Conservation (phyloP, 768 basidiomycete genomes). For the Flagelloscypha sp. region DNA sequence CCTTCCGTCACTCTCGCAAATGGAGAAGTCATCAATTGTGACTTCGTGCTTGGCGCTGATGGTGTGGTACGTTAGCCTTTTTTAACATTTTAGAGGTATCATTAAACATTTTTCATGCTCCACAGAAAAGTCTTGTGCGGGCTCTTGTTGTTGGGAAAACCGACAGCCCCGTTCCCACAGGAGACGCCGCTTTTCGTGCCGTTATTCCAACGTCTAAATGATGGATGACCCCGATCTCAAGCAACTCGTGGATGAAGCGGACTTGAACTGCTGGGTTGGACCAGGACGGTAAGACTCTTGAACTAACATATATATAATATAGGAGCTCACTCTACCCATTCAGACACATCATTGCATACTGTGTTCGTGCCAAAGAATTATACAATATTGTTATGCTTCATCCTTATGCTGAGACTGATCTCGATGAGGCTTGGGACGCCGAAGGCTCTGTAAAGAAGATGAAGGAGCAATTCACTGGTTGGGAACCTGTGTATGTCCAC, state of each 20-base stretch:
- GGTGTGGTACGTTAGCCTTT: slow-evolving; percentile 30
- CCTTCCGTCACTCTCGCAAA: slow-evolving; percentile 24
- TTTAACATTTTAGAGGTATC: too few relatives aligned
- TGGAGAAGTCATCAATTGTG: slow-evolving; percentile 24
- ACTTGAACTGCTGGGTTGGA: slow-evolving; percentile 45
- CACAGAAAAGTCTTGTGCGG: slow-evolving; percentile 33
- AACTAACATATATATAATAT: slow-evolving; percentile 38
- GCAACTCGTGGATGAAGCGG: slow-evolving; percentile 32
- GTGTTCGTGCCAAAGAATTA: slow-evolving; percentile 18
- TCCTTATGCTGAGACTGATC: slow-evolving; percentile 21
- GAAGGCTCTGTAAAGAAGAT: slow-evolving; percentile 32
- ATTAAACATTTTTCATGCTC: too few relatives aligned
- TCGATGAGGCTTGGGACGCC: slow-evolving; percentile 28
- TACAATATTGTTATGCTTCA: slow-evolving; percentile 24
- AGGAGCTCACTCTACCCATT: slow-evolving; percentile 18
- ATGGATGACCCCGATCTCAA: slow-evolving; percentile 35
- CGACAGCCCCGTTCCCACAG: slow-evolving; percentile 34
- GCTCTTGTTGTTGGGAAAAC: slow-evolving; percentile 33
- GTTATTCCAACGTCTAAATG: slow-evolving; percentile 30
- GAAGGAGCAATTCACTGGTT: slow-evolving; percentile 26
- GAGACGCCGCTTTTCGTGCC: slow-evolving; percentile 44
- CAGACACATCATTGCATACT: not conserved
- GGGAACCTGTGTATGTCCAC: slow-evolving; percentile 24
- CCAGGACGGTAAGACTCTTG: slow-evolving; percentile 33
- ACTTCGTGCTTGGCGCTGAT: slow-evolving; percentile 34